Evolutionary conservation across 2,329 filamentous ascomycete species (phyloP).

Genomic region (Ilyonectria sp.): DNA sequence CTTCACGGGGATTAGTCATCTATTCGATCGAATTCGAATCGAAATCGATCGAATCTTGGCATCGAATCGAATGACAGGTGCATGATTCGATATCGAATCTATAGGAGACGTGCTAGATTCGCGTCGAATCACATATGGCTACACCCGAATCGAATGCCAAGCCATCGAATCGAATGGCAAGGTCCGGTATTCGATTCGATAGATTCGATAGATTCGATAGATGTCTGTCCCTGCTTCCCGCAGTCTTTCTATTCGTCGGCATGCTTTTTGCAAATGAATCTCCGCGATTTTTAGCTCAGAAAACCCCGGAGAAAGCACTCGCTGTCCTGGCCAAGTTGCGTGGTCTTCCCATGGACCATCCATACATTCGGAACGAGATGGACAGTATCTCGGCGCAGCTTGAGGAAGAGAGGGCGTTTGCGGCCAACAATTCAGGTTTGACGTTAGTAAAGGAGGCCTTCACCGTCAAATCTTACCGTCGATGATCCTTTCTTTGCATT

Average conservation of each 20-base stretch:
- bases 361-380: constrained; percentile 70
- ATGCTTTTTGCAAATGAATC: constrained; percentile 77
- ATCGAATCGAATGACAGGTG: constrained; percentile 13
- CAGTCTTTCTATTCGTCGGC: constrained; percentile 69
- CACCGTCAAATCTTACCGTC: constrained; percentile 69
- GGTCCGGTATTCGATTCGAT: too few species aligned
- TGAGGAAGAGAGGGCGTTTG: constrained; percentile 69
- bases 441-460: constrained; percentile 74
- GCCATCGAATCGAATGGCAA: too few species aligned
- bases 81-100: constrained; percentile 5
- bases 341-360: constrained; percentile 65
- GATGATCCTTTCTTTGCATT: constrained; percentile 72
- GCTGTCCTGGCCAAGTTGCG: constrained; percentile 70
- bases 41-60: constrained; percentile 1
- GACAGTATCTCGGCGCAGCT: constrained; percentile 69
- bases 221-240: constrained; percentile 66
- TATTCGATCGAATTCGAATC: constrained; percentile 8
- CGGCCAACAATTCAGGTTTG: constrained; percentile 53
- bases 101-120: too few species aligned
- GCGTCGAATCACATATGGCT: too few species aligned
- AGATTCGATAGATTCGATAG: constrained; percentile 29
- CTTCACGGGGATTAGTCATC: constrained; percentile 17
- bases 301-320: constrained; percentile 73
- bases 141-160: neutral
- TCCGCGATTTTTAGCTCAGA: constrained; percentile 75